Evolutionary conservation across 1,139 yeast genomes (phyloP).

Genomic region (Magnusiomyces magnusii): DNA sequence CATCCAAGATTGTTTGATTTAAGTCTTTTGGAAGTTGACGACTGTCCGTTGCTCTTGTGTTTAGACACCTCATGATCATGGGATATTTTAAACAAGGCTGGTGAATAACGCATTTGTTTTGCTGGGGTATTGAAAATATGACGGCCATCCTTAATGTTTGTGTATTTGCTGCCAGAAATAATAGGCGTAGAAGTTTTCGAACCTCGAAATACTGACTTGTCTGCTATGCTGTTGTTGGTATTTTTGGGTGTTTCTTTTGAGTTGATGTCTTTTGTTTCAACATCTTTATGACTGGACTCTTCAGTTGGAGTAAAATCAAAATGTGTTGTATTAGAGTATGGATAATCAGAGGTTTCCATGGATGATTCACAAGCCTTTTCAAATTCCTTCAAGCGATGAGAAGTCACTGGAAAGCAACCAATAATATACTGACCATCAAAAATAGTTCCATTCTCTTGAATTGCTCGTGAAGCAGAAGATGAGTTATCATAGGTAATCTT

Average conservation of each 20-base stretch:
- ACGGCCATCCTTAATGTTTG: conserved; percentile 26
- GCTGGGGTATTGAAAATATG: conserved; percentile 23
- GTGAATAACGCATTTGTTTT: conserved; percentile 17
- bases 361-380: conserved; percentile 21
- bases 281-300: conserved; percentile 6
- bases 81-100: conserved; percentile 9
- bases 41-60: conserved; percentile 1
- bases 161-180: conserved; percentile 18
- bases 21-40: conserved; percentile 9
- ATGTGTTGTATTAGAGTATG: not conserved
- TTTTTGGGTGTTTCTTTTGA: conserved; percentile 1
- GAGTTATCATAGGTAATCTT: conserved; percentile 75
- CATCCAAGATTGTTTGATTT: conserved; percentile 24
- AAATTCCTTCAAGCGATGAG: conserved; percentile 20
- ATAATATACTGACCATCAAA: conserved; percentile 57
- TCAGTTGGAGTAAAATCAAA: conserved; percentile 6
- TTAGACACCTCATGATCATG: conserved; percentile 10
- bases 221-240: not conserved
- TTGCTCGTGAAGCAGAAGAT: conserved; percentile 70
- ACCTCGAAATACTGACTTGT: conserved; percentile 10
- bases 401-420: conserved; percentile 68
- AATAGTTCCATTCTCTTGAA: conserved; percentile 71
- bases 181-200: conserved; percentile 29
- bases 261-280: conserved; percentile 1
- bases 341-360: conserved; percentile 7